Evolutionary conservation across 352 stramenopile species (phyloP).

Genomic region (Pythium scleroteichum): DNA sequence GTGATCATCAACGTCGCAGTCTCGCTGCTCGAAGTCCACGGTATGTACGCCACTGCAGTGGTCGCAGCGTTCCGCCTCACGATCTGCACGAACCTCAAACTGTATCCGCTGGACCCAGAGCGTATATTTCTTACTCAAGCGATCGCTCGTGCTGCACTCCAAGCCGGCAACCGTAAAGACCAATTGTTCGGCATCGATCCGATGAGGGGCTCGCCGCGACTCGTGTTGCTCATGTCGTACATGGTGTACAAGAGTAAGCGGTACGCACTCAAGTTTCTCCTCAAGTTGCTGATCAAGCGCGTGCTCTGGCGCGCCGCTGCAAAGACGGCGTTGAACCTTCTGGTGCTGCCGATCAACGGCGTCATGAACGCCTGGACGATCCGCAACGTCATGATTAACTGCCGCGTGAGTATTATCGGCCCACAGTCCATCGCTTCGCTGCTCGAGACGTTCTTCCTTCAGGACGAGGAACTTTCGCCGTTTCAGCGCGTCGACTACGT

Average conservation of each 20-base stretch:
- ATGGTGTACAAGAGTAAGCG: constrained; percentile 57
- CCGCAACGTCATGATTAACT: constrained; percentile 44
- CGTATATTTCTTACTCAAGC: constrained; percentile 49
- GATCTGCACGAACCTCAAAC: constrained; percentile 38
- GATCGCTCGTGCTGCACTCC: constrained; percentile 47
- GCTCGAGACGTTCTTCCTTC: constrained; percentile 38
- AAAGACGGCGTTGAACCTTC: constrained; percentile 38
- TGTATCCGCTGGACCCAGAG: constrained; percentile 51
- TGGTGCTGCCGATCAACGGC: constrained; percentile 51
- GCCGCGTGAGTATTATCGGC: constrained; percentile 51
- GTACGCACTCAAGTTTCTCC: constrained; percentile 52
- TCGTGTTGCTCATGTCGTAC: constrained; percentile 40
- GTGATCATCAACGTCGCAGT: constrained; percentile 47
- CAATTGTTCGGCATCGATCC: constrained; percentile 52
- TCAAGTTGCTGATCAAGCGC: constrained; percentile 60
- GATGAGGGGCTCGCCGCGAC: constrained; percentile 43
- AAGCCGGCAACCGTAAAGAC: constrained; percentile 46
- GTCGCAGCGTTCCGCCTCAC: constrained; percentile 46
- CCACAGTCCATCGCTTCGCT: constrained; percentile 37
- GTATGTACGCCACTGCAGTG: constrained; percentile 43
- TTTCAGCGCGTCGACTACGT: constrained; percentile 54
- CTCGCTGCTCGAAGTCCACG: constrained; percentile 48
- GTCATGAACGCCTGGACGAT: constrained; percentile 53
- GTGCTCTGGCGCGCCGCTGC: constrained; percentile 49
- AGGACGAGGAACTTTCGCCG: constrained; percentile 32